A percentile compares a stretch with the other conserved stretches of the same genome.
Conservation (phyloP, 2,329 filamentous ascomycete species). For the Cryphonectria nitschkei region DNA sequence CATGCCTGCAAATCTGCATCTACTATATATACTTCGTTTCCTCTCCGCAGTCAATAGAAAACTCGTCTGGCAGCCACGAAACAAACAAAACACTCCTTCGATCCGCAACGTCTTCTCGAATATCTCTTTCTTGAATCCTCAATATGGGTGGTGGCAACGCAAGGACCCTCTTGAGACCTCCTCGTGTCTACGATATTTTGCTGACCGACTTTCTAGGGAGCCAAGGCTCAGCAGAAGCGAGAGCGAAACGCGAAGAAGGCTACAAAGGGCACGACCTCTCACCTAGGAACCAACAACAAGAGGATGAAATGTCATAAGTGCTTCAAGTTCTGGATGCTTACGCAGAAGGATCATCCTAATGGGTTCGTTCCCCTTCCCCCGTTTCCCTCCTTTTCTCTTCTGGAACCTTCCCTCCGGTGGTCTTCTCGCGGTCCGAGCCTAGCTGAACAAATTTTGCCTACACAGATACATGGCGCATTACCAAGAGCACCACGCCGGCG, state of each 20-base stretch:
- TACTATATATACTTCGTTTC: not conserved
- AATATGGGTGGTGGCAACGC: constrained; percentile 29
- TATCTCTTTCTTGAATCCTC: not conserved
- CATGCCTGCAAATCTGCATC: not conserved
- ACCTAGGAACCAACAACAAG: not conserved
- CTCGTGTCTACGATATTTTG: not conserved
- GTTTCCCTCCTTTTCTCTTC: no score
- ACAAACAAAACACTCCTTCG: not conserved
- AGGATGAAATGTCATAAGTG: not conserved
- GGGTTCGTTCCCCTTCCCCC: no score
- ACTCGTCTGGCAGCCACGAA: not conserved
- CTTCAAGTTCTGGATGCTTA: not conserved
- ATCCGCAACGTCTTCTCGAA: no score
- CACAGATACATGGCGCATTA: no score
- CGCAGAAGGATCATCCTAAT: no score
- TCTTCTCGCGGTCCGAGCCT: no score
- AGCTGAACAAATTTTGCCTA: no score
- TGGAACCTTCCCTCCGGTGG: no score
- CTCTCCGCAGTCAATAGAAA: not conserved
- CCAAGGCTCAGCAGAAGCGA: constrained; percentile 63
- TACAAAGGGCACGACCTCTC: constrained; percentile 39
- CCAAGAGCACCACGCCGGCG: no score
- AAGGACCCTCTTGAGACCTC: not conserved
- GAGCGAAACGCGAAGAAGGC: constrained; percentile 70
- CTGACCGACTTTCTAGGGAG: constrained; percentile 37